These are phyloP conservation scores for Linnemannia exigua DNA, from an alignment of 192 early-diverging fungal genomes.

Conservation along the genomic window DNA sequence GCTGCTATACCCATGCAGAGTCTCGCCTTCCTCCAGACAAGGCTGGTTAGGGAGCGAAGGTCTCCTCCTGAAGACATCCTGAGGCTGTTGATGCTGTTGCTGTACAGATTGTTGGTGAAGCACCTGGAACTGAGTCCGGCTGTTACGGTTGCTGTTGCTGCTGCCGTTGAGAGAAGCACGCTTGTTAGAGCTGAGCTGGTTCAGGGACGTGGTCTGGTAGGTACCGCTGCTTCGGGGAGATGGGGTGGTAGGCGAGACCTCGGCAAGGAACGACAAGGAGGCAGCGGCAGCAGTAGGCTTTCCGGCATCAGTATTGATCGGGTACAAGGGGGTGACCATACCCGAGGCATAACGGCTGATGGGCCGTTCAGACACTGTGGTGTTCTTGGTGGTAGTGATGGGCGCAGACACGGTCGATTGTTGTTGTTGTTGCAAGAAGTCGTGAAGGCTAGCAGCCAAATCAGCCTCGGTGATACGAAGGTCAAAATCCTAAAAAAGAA, in stretches of 20 bases:
- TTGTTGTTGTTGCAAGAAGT: slow-evolving; percentile 31
- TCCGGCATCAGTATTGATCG: neutral
- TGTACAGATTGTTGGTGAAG: neutral
- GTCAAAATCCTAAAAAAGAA: slow-evolving; percentile 55
- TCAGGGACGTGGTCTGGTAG: slow-evolving; percentile 18
- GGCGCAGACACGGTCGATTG: slow-evolving; percentile 11
- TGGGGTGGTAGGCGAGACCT: neutral
- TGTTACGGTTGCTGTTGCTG: neutral
- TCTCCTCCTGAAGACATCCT: slow-evolving; percentile 38
- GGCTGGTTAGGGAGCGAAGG: slow-evolving; percentile 52
- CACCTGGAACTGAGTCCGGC: slow-evolving; percentile 7
- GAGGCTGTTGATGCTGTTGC: slow-evolving; percentile 13
- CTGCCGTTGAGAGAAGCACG: slow-evolving; percentile 13
- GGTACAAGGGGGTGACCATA: neutral
- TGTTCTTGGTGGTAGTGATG: neutral
- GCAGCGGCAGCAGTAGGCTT: neutral
- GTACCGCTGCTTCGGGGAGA: slow-evolving; percentile 25
- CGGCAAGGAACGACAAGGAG: too few species aligned
- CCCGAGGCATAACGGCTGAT: slow-evolving; percentile 17
- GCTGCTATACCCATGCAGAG: slow-evolving; percentile 32
- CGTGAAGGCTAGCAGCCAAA: slow-evolving; percentile 50
- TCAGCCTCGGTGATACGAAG: slow-evolving; percentile 60
- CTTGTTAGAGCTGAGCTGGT: slow-evolving; percentile 31
- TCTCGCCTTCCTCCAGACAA: slow-evolving; percentile 45
- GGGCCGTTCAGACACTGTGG: neutral